A percentile compares a stretch with the other conserved stretches of the same genome.
Conservation (phyloP, 2,329 filamentous ascomycete genomes). For the Fusarium solani-melongenae region DNA sequence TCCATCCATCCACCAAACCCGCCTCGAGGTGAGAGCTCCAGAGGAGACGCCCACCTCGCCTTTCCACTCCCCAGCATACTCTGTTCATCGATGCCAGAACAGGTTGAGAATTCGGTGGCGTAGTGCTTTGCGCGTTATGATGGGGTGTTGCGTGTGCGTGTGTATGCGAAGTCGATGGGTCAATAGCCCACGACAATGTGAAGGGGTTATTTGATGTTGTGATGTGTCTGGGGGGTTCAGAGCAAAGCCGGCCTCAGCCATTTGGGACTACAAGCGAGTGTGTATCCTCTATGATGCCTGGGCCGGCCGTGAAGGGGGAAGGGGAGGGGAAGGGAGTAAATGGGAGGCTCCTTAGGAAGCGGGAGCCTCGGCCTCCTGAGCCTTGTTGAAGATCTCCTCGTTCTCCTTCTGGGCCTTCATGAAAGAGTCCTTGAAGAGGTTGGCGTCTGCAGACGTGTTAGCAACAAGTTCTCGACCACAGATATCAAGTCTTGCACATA, state of each 20-base stretch:
- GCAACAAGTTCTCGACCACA: neutral
- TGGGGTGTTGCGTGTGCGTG: constrained; percentile 28
- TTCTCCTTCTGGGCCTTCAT: constrained; percentile 97
- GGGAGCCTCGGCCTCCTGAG: constrained; percentile 42
- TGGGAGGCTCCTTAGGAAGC: constrained; percentile 35
- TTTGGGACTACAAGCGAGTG: constrained; percentile 26
- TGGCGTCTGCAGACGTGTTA: constrained; percentile 76
- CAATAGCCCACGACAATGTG: constrained; percentile 23
- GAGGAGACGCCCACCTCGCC: constrained; percentile 26
- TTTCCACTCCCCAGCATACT: constrained; percentile 35
- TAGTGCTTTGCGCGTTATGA: constrained; percentile 26
- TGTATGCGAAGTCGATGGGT: constrained; percentile 15
- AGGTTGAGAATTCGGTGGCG: constrained; percentile 28
- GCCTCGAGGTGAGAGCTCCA: constrained; percentile 21
- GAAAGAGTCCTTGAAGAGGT: constrained; percentile 97
- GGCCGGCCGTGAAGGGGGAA: constrained; percentile 19
- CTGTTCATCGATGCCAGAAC: constrained; percentile 36
- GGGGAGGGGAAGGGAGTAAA: constrained; percentile 13
- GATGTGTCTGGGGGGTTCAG: constrained; percentile 34
- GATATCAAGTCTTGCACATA: constrained; percentile 61
- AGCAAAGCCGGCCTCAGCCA: constrained; percentile 13
- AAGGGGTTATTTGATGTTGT: constrained; percentile 35
- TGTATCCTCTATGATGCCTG: constrained; percentile 13
- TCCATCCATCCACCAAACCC: constrained; percentile 42
- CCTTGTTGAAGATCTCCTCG: constrained; percentile 80